Conservation (phyloP, 2,329 filamentous ascomycete genomes). For the Daldinia sp. region DNA sequence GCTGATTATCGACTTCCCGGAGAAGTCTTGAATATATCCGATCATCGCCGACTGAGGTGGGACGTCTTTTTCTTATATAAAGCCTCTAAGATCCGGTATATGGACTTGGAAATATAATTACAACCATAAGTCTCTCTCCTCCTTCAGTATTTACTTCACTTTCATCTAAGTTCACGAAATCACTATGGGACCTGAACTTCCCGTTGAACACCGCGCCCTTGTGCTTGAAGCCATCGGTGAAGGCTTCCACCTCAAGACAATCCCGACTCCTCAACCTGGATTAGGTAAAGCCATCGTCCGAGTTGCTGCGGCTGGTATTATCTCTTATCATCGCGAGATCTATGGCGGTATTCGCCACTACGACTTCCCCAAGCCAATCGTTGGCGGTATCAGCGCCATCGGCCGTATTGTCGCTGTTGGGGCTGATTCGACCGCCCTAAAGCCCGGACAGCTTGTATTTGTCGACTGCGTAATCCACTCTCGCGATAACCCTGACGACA, state of each 20-base stretch:
- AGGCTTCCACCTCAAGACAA: slow-evolving; percentile 44
- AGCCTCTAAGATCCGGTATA: background rate
- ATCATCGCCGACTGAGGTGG: slow-evolving; percentile 11
- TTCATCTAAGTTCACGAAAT: background rate
- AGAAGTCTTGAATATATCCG: slow-evolving; percentile 25
- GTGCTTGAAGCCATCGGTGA: slow-evolving; percentile 39
- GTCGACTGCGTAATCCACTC: slow-evolving; percentile 47
- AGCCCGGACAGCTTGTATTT: slow-evolving; percentile 47
- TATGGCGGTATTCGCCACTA: slow-evolving; percentile 49
- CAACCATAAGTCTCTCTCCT: background rate
- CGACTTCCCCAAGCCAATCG: slow-evolving; percentile 43
- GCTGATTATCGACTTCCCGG: background rate
- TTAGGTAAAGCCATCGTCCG: slow-evolving; percentile 52
- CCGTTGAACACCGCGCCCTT: slow-evolving; percentile 42
- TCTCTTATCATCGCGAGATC: slow-evolving; percentile 53
- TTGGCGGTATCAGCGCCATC: slow-evolving; percentile 45
- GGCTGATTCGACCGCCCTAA: slow-evolving; percentile 45
- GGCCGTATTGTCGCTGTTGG: slow-evolving; percentile 47
- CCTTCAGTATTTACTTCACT: background rate
- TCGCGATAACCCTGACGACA: slow-evolving; percentile 46
- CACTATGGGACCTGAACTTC: slow-evolving; percentile 32
- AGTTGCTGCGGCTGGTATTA: slow-evolving; percentile 48
- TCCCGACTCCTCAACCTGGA: slow-evolving; percentile 46
- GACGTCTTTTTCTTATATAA: background rate
- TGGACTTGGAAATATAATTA: background rate